Evolutionary conservation across 805 yeast species (phyloP).

Genomic region (Brettanomyces naardenensis): DNA sequence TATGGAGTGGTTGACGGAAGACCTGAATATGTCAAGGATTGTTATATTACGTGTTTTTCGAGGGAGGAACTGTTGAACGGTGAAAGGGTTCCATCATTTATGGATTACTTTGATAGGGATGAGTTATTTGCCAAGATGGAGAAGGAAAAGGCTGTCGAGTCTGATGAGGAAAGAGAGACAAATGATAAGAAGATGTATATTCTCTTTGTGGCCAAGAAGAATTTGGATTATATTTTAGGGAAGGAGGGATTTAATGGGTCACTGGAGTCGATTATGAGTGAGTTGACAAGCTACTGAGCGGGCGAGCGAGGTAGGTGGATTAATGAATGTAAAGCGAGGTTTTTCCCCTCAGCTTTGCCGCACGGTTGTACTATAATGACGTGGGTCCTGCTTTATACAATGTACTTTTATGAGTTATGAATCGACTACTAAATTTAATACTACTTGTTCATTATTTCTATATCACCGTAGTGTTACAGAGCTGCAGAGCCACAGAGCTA

Average conservation of each 20-base stretch:
- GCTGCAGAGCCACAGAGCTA: too few relatives aligned
- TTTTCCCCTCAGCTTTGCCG: too few relatives aligned
- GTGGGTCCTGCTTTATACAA: too few relatives aligned
- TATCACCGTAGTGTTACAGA: too few relatives aligned
- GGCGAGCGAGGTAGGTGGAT: too few relatives aligned
- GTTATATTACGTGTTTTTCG: slow-evolving; percentile 39
- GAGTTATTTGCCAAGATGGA: slow-evolving; percentile 9
- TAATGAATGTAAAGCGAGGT: too few relatives aligned
- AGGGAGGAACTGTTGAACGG: slow-evolving; percentile 9
- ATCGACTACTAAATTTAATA: too few relatives aligned
- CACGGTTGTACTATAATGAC: too few relatives aligned
- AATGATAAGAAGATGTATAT: slow-evolving; percentile 17
- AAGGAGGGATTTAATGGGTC: slow-evolving; percentile 3
- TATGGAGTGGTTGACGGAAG: slow-evolving; percentile 53
- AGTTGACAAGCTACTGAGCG: slow-evolving; percentile 9
- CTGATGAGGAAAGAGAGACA: background rate
- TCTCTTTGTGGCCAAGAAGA: slow-evolving; percentile 22
- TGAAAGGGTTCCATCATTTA: slow-evolving; percentile 13
- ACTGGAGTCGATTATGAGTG: slow-evolving; percentile 11
- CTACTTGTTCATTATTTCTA: too few relatives aligned
- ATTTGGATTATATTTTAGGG: slow-evolving; percentile 9
- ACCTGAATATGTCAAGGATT: slow-evolving; percentile 50
- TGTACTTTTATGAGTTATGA: too few relatives aligned
- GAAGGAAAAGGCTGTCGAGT: slow-evolving; percentile 1
- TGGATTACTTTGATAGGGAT: slow-evolving; percentile 14